Evolutionary conservation across 2,329 filamentous ascomycete species (phyloP), one percentile per base, ranked within the genome.

Genomic region (Cyanodermella asteris): DNA sequence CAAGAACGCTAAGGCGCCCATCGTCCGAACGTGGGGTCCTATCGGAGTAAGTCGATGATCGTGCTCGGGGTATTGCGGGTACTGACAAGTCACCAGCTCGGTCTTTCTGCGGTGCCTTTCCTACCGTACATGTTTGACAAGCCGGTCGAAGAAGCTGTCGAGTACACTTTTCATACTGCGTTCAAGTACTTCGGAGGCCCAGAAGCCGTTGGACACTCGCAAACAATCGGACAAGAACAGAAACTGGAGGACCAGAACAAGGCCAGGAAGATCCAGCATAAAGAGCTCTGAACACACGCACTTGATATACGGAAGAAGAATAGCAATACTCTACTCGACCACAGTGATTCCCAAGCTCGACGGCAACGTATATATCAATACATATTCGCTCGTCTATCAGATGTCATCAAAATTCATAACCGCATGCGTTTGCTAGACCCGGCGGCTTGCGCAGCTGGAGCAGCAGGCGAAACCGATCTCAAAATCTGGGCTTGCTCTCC

Each of bases 61-160:
- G 13, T n/a, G n/a, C 9, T 23, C 16, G 18, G 6, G 16, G 10
- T 16, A 18, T 26, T 26, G 9, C 22, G 18, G 28, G n/a, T n/a
- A 12, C 37, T 41, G 30, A 45, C 20, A 8, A 11, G 11, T 16
- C 10, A 28, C 30, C 35, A 68, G 62, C 55, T 72, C 27, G 67
- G 67, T 39, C 53, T 65, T 3, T 54, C 59, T 4, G 56, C 51
- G 11, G 41, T 44, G 9, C 41, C 41, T 2, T 40, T 42, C 12
- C 25, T 44, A 19, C 41, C 41, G 5, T 44, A 37, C 26, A 28
- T 44, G 22, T 44, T 44, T 20, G 41, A 97, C 41, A 64, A 91
- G 46, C 84, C 87, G 1, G 80, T 97, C 5, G 87, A 94, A 51
- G 64, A 80, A 33, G 80, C 76, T 0, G 78, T 91, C 0, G 82